These are phyloP conservation scores for Cephalotrichum gorgonifer DNA, from an alignment of 2,329 filamentous ascomycete species.

Conservation along the genomic window DNA sequence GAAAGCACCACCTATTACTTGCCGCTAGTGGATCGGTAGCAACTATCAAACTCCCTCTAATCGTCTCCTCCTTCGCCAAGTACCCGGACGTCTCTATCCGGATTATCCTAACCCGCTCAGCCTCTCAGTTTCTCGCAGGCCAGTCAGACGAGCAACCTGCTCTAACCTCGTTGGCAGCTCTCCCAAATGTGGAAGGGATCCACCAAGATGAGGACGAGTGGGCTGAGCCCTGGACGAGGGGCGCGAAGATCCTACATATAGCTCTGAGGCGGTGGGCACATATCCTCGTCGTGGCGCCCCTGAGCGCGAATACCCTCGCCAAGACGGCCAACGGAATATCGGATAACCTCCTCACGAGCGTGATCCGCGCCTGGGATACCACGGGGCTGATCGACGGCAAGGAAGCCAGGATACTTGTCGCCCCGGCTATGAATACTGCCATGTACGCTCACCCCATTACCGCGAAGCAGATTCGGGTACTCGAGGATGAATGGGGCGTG, in stretches of 20 bases:
- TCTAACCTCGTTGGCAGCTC: slow-evolving; percentile 42
- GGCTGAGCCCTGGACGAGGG: slow-evolving; percentile 65
- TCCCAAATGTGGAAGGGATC: slow-evolving; percentile 68
- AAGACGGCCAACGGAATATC: slow-evolving; percentile 72
- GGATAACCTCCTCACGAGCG: slow-evolving; percentile 63
- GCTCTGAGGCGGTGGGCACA: slow-evolving; percentile 73
- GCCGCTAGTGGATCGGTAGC: slow-evolving; percentile 54
- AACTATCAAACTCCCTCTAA: slow-evolving; percentile 70
- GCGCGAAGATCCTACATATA: slow-evolving; percentile 79
- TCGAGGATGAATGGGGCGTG: slow-evolving; percentile 67
- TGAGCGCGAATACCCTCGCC: slow-evolving; percentile 77
- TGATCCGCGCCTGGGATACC: slow-evolving; percentile 82
- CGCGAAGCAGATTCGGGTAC: slow-evolving; percentile 53
- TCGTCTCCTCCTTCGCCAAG: slow-evolving; percentile 46
- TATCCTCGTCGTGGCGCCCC: slow-evolving; percentile 66
- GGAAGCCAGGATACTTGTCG: slow-evolving; percentile 62
- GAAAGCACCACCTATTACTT: slow-evolving; percentile 30
- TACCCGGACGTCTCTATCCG: slow-evolving; percentile 61
- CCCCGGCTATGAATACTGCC: slow-evolving; percentile 77
- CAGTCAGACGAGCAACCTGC: slow-evolving; percentile 70
- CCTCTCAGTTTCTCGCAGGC: slow-evolving; percentile 64
- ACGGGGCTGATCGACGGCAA: slow-evolving; percentile 45
- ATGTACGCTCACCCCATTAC: slow-evolving; percentile 90
- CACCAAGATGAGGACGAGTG: slow-evolving; percentile 85
- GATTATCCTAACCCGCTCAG: slow-evolving; percentile 68